Evolutionary conservation across 2,329 filamentous ascomycete genomes (phyloP).

Genomic region (Xylaria sp.): DNA sequence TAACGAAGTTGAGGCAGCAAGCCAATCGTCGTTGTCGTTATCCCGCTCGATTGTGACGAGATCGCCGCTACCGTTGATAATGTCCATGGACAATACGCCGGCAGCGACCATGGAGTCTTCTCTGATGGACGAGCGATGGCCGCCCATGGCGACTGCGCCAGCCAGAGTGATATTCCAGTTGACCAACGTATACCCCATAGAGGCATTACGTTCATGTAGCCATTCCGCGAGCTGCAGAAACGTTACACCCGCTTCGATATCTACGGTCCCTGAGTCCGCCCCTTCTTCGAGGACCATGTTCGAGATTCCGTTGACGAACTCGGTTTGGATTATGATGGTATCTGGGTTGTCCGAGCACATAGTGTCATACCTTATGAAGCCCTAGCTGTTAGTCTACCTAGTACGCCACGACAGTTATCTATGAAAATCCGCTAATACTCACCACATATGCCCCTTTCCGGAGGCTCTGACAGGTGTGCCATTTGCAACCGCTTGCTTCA

Average conservation of each 20-base stretch:
- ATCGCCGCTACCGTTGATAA: constrained; percentile 60
- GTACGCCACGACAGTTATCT: background rate
- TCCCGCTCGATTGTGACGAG: constrained; percentile 56
- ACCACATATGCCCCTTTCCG: constrained; percentile 61
- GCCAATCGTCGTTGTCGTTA: constrained; percentile 60
- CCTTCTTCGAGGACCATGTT: constrained; percentile 55
- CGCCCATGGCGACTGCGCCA: constrained; percentile 64
- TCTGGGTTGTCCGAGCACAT: constrained; percentile 61
- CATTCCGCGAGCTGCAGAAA: constrained; percentile 63
- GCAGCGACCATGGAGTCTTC: constrained; percentile 63
- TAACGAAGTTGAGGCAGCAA: constrained; percentile 62
- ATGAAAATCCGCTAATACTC: constrained; percentile 20
- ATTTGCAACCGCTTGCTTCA: constrained; percentile 54
- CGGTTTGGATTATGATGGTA: constrained; percentile 61
- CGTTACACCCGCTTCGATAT: constrained; percentile 63
- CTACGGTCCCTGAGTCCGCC: constrained; percentile 56
- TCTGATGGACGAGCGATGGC: constrained; percentile 60
- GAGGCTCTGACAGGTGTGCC: constrained; percentile 58
- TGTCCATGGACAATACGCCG: constrained; percentile 60
- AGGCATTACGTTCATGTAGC: constrained; percentile 58
- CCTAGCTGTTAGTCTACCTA: constrained; percentile 6
- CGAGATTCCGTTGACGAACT: constrained; percentile 57
- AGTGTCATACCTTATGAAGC: constrained; percentile 58
- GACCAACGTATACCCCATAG: constrained; percentile 62
- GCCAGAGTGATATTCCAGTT: constrained; percentile 66